These are phyloP conservation scores for Rhynchospora breviuscula DNA, from an alignment of 176 grass and related monocot genomes.

Conservation along the genomic window DNA sequence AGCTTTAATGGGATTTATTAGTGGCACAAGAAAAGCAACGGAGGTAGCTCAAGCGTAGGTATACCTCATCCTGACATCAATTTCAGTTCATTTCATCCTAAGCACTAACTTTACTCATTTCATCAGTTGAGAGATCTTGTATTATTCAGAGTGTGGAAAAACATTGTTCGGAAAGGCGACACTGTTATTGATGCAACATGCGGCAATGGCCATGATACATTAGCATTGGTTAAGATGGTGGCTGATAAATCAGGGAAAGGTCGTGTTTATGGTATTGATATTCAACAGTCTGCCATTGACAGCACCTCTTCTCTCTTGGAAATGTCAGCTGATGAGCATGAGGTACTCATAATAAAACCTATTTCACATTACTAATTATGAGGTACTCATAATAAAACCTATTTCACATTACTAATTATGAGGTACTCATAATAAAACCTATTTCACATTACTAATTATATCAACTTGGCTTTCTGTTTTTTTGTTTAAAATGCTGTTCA, in stretches of 20 bases:
- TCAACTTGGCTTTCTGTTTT: neutral
- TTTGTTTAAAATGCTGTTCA: neutral
- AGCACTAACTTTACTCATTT: neutral
- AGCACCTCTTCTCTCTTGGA: slow-evolving; percentile 60
- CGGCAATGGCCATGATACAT: slow-evolving; percentile 71
- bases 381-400: slow-evolving; percentile 37
- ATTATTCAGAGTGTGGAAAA: slow-evolving; percentile 70
- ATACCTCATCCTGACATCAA: slow-evolving; percentile 10
- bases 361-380: neutral
- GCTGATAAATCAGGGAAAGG: slow-evolving; percentile 42
- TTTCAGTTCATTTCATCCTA: neutral
- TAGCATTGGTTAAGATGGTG: slow-evolving; percentile 76
- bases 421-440: slow-evolving; percentile 37
- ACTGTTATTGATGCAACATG: slow-evolving; percentile 88
- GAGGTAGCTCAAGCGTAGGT: slow-evolving; percentile 93
- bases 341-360: slow-evolving; percentile 37
- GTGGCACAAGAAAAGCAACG: slow-evolving; percentile 68
- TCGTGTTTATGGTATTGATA: slow-evolving; percentile 74
- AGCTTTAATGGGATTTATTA: slow-evolving; percentile 57
- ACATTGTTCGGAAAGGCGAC: slow-evolving; percentile 63
- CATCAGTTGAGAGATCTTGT: neutral
- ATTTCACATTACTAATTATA: slow-evolving; percentile 2
- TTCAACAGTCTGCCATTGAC: slow-evolving; percentile 61
- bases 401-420: slow-evolving; percentile 4
- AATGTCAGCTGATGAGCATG: slow-evolving; percentile 34